These are phyloP conservation scores for Cladophialophora yegresii DNA, from an alignment of 2,329 filamentous ascomycete genomes.

Conservation along the genomic window DNA sequence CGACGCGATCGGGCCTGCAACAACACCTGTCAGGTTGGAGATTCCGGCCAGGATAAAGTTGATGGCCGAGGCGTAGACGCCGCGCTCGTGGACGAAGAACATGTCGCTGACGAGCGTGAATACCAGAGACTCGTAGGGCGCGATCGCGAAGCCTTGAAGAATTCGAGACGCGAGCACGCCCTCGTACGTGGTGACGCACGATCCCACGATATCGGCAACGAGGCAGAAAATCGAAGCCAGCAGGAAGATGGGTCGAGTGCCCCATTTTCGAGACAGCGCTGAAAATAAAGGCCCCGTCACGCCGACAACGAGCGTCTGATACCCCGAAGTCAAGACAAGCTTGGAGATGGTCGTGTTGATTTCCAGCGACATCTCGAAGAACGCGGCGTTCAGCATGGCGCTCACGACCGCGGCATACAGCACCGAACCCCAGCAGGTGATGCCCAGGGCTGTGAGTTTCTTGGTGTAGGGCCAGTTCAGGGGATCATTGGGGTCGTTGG, in stretches of 20 bases:
- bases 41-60: slow-evolving; percentile 27
- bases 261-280: slow-evolving; percentile 50
- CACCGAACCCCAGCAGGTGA: slow-evolving; percentile 42
- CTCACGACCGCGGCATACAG: slow-evolving; percentile 39
- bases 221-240: not conserved
- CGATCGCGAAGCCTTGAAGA: slow-evolving; percentile 39
- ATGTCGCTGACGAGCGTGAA: slow-evolving; percentile 52
- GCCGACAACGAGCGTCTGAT: slow-evolving; percentile 46
- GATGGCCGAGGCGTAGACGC: slow-evolving; percentile 26
- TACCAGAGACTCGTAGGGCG: slow-evolving; percentile 49
- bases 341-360: slow-evolving; percentile 48
- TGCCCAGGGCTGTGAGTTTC: slow-evolving; percentile 40
- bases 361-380: slow-evolving; percentile 44
- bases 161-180: slow-evolving; percentile 53
- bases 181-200: slow-evolving; percentile 25
- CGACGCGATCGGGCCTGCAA: slow-evolving; percentile 29
- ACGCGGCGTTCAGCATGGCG: slow-evolving; percentile 40
- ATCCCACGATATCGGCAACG: not conserved
- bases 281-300: slow-evolving; percentile 42
- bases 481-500: slow-evolving; percentile 45
- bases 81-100: slow-evolving; percentile 38
- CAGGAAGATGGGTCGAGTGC: slow-evolving; percentile 37
- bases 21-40: slow-evolving; percentile 43
- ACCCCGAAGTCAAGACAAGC: slow-evolving; percentile 52
- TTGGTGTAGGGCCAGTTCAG: slow-evolving; percentile 41